Evolutionary conservation across 805 yeast species (phyloP).

Genomic region (Ogataea nakhonphanomensis): DNA sequence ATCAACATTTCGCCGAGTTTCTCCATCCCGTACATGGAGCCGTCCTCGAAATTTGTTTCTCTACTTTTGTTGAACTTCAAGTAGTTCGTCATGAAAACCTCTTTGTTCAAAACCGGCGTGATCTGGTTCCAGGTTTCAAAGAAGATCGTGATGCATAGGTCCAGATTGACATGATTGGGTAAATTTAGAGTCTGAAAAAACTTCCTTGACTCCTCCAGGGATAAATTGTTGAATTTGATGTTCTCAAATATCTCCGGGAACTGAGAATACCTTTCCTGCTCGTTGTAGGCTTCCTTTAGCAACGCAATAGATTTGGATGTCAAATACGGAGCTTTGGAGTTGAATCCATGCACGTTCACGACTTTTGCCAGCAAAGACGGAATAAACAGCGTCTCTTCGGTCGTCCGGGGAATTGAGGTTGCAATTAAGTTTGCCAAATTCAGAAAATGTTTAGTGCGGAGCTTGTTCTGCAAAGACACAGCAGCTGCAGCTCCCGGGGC

Average conservation of each 20-base stretch:
- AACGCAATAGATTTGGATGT: constrained; percentile 72
- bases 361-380: constrained; percentile 69
- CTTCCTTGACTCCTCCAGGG: constrained; percentile 39
- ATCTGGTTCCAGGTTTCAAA: constrained; percentile 77
- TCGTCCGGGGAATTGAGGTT: constrained; percentile 68
- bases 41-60: constrained; percentile 41
- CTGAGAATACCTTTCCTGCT: constrained; percentile 31
- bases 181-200: constrained; percentile 44
- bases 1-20: constrained; percentile 54
- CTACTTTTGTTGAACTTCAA: constrained; percentile 42
- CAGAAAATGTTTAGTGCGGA: constrained; percentile 41
- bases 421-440: constrained; percentile 60
- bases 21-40: constrained; percentile 43
- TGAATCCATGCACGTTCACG: constrained; percentile 68
- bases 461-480: constrained; percentile 47
- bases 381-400: constrained; percentile 73
- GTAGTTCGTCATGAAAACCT: constrained; percentile 63
- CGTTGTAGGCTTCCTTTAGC: constrained; percentile 48
- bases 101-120: constrained; percentile 67
- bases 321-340: constrained; percentile 64
- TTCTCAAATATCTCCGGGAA: constrained; percentile 32
- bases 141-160: constrained; percentile 61
- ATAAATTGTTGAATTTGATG: constrained; percentile 37
- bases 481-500: constrained; percentile 79
- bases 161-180: constrained; percentile 58